Conservation (phyloP, 1,284 basidiomycete species). For the Ustilago shanxiensis region DNA sequence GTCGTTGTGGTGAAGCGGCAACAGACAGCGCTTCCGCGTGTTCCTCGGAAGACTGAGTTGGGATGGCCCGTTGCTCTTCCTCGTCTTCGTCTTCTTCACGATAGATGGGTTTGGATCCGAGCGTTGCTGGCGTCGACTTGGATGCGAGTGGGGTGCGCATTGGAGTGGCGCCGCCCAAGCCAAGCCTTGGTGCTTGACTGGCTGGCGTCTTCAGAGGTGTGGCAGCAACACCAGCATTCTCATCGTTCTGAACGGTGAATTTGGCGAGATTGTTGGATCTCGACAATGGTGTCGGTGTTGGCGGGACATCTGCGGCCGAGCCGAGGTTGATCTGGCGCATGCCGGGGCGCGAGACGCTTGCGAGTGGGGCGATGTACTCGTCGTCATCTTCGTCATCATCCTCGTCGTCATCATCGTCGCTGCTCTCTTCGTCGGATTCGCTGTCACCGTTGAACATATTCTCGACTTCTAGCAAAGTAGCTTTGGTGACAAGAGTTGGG, state of each 20-base stretch:
- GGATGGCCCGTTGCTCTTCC: constrained; percentile 26
- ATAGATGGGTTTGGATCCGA: constrained; percentile 38
- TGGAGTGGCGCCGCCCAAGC: constrained; percentile 41
- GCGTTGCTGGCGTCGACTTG: constrained; percentile 21
- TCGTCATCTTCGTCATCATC: constrained; percentile 43
- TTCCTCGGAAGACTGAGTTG: background rate
- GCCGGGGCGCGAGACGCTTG: constrained; percentile 21
- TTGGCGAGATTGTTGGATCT: constrained; percentile 22
- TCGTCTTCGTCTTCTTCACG: constrained; percentile 56
- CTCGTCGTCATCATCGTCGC: constrained; percentile 49
- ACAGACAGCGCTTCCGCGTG: background rate
- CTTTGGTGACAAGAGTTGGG: constrained; percentile 64
- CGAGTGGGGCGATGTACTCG: constrained; percentile 34
- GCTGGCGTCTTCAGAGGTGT: constrained; percentile 45
- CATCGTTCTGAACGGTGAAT: constrained; percentile 37
- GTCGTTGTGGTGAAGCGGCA: background rate
- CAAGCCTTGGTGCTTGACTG: constrained; percentile 17
- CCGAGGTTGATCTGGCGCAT: constrained; percentile 29
- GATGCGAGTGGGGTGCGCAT: constrained; percentile 46
- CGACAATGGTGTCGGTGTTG: constrained; percentile 52
- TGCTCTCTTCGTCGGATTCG: constrained; percentile 45
- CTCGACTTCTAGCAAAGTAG: constrained; percentile 62
- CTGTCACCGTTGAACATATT: constrained; percentile 67
- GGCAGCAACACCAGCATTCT: constrained; percentile 49
- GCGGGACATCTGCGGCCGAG: constrained; percentile 47